Evolutionary conservation across 1,284 basidiomycete genomes (phyloP), one percentile per base, ranked within the genome.

Genomic region (Stygiomarasmius scandens): DNA sequence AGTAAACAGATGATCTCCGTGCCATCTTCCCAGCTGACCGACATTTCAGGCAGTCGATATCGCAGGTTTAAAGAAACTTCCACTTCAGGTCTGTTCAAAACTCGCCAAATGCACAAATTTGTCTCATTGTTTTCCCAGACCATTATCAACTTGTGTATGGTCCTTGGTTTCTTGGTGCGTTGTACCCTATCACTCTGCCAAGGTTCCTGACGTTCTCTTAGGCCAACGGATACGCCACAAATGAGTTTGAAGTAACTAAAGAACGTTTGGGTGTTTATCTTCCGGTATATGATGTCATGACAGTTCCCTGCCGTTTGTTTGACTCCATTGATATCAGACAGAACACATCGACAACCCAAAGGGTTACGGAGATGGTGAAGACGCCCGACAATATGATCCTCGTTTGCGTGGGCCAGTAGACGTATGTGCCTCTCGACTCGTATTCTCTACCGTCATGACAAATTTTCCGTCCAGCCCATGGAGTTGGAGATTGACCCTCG

Each of bases 331-430:
- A 29, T 32, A 32, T 36, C 49, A 88, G 85, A 86, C 82, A 0
- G 93, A 96, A 72, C 95, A 97, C 71, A 95, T 96, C 62, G 91
- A 93, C 68, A 93, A 93, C 66, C 91, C 90, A 2, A 89, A 87
- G 71, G 93, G 89, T 12, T 95, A 95, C 64, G 91, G 85, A 2
- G 88, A 88, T n/a, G 89, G 90, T 19, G 89, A 96, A 73, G 93
- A 95, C 70, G 81, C 95, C 0, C 80, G 91, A 47, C 78, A 83
- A 63, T 93, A 89, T 64, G 85, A 97, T 66, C 82, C 85, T 0
- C 78, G 80, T 32, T 79, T 95, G 16, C 82, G 92, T 3, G 83
- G 83, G 1, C 91, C 90, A 2, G 83, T 93, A 14, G 81, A 89
- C 64, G 84, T 85, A 64, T 53, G 77, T 70, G 27, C 44, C 19